These are phyloP conservation scores for Garcia nutans DNA, from an alignment of 345 rosid species.

Conservation along the genomic window DNA sequence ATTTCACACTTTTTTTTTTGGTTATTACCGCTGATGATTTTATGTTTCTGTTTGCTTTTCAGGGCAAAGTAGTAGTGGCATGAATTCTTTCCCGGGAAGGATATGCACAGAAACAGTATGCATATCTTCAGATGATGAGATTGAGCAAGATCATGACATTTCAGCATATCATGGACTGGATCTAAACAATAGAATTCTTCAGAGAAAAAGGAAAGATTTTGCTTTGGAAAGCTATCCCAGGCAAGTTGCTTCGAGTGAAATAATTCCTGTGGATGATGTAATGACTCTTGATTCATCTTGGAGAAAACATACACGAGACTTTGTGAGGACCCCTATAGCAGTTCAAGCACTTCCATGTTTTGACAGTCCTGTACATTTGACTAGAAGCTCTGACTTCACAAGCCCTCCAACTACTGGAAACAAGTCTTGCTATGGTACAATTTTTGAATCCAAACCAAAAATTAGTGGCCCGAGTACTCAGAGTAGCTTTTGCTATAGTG, in stretches of 20 bases:
- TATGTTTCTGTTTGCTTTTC: constrained; percentile 18
- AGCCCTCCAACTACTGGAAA: constrained; percentile 14
- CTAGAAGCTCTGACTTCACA: constrained; percentile 15
- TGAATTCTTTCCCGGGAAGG: constrained; percentile 17
- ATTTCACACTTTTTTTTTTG: not conserved
- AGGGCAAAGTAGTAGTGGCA: constrained; percentile 24
- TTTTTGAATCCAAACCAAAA: constrained; percentile 11
- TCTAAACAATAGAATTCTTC: constrained; percentile 15
- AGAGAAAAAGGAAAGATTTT: constrained; percentile 11
- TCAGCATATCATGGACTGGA: constrained; percentile 11
- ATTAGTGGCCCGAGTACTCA: not conserved
- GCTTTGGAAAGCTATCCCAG: constrained; percentile 21
- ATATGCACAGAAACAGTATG: constrained; percentile 8
- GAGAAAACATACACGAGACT: constrained; percentile 11
- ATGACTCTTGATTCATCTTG: constrained; percentile 19
- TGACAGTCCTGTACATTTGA: constrained; percentile 9
- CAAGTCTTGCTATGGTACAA: constrained; percentile 5
- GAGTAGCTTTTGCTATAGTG: constrained; percentile 12
- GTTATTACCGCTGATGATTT: constrained; percentile 6
- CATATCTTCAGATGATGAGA: constrained; percentile 8
- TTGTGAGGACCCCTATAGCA: constrained; percentile 22
- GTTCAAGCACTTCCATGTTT: constrained; percentile 47
- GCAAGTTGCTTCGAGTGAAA: constrained; percentile 20
- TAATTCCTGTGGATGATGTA: constrained; percentile 21
- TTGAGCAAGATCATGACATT: constrained; percentile 23